These are phyloP conservation scores for Diaporthe citri DNA, from an alignment of 2,329 filamentous ascomycete genomes.

Conservation along the genomic window DNA sequence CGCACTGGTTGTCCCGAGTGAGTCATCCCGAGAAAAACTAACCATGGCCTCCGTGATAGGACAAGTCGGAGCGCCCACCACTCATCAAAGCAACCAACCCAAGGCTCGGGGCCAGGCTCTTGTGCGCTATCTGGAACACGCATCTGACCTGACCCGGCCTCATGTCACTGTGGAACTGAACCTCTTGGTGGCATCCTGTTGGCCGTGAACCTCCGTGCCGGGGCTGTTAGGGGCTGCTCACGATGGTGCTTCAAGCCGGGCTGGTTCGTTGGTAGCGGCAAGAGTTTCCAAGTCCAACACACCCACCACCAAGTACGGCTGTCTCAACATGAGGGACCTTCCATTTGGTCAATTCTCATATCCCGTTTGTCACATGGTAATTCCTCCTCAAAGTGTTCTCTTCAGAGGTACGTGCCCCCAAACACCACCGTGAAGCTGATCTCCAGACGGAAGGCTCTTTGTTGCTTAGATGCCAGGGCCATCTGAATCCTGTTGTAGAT, in stretches of 20 bases:
- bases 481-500: background rate
- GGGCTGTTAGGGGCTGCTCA: background rate
- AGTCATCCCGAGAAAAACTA: conserved; percentile 21
- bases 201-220: background rate
- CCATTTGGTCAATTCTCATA: background rate
- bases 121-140: background rate
- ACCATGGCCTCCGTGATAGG: conserved; percentile 14
- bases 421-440: background rate
- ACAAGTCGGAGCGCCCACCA: background rate
- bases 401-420: background rate
- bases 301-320: background rate
- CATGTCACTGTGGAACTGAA: background rate
- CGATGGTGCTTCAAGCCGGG: background rate
- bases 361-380: background rate
- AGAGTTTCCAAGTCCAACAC: background rate
- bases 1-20: conserved; percentile 14
- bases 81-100: background rate
- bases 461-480: background rate
- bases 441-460: background rate
- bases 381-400: background rate
- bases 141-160: background rate
- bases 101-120: background rate
- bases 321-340: background rate
- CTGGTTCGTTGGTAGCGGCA: background rate
- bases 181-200: background rate